A percentile compares a stretch with the other conserved stretches of the same genome.
phyloP scores from a whole-genome alignment of 139 green algal genomes.

The Parachlorella kessleri region DNA sequence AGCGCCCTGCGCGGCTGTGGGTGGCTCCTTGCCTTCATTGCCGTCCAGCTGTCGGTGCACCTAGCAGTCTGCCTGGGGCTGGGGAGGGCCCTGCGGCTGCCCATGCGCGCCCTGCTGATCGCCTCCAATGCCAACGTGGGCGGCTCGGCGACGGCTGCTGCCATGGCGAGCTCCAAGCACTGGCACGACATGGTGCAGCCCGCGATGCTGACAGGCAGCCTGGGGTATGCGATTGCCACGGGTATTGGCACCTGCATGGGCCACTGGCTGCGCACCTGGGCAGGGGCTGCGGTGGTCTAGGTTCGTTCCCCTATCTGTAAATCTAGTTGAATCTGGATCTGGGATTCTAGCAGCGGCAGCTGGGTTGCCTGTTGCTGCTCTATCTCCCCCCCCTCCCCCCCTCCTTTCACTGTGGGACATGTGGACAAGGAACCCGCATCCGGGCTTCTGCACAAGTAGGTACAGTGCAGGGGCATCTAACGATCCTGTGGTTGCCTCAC shows the following conservation, averaged over 20 bases:
- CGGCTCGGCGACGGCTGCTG: conserved; percentile 76
- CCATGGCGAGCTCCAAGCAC: conserved; percentile 62
- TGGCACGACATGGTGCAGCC: conserved; percentile 77
- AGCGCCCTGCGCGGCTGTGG: conserved; percentile 34
- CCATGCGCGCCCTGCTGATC: conserved; percentile 55
- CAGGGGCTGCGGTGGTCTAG: background rate
- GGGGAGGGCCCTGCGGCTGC: conserved; percentile 46
- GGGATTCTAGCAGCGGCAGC: too few relatives aligned
- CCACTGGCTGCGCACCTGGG: conserved; percentile 14
- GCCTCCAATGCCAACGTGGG: conserved; percentile 80
- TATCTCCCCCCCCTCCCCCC: too few relatives aligned
- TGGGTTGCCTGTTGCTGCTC: too few relatives aligned
- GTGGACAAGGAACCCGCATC: too few relatives aligned
- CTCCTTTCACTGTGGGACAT: too few relatives aligned
- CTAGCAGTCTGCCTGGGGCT: conserved; percentile 34
- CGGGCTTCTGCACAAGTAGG: too few relatives aligned
- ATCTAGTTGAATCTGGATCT: too few relatives aligned
- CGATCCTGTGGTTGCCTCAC: too few relatives aligned
- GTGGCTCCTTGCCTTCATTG: conserved; percentile 53
- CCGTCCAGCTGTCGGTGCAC: conserved; percentile 53
- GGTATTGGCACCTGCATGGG: conserved; percentile 39
- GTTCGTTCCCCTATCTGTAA: background rate
- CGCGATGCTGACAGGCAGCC: conserved; percentile 58
- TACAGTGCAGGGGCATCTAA: too few relatives aligned
- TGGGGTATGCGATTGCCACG: conserved; percentile 68